Evolutionary conservation across 148 eudicot species (phyloP).

Genomic region (Rhododendron ovatum): DNA sequence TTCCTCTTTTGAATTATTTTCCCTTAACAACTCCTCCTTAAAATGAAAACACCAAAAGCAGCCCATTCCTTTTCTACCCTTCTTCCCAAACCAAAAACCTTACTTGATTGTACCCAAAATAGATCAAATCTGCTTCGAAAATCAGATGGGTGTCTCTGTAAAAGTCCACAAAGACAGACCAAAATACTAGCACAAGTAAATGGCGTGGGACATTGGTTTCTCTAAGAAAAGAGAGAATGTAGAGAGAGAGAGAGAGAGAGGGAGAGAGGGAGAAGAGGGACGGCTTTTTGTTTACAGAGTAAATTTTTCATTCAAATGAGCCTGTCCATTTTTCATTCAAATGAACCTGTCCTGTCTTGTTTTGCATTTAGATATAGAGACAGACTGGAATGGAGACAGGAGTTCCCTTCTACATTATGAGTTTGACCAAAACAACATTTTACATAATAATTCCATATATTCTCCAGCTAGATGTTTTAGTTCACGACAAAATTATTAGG

Average conservation of each 20-base stretch:
- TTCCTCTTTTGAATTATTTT: slow-evolving; percentile 62
- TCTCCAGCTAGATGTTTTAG: background rate
- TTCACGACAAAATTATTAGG: background rate
- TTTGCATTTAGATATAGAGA: background rate
- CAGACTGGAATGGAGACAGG: background rate
- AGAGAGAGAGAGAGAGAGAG: background rate
- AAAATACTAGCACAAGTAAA: background rate
- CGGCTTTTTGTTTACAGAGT: background rate
- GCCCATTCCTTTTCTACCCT: slow-evolving; percentile 37
- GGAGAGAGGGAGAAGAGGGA: background rate
- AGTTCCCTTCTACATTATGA: background rate
- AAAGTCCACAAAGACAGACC: background rate
- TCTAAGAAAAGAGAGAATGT: background rate
- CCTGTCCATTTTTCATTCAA: background rate
- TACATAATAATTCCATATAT: background rate
- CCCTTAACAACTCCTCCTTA: slow-evolving; percentile 40
- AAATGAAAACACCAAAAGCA: slow-evolving; percentile 91
- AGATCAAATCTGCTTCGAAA: background rate
- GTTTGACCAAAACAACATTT: background rate
- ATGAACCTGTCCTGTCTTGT: background rate
- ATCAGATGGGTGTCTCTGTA: background rate
- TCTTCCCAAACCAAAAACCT: background rate
- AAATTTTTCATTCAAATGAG: background rate
- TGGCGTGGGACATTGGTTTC: background rate
- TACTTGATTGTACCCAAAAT: background rate